Evolutionary conservation across 176 grass and related monocot genomes (phyloP).

Genomic region (Zizania latifolia): DNA sequence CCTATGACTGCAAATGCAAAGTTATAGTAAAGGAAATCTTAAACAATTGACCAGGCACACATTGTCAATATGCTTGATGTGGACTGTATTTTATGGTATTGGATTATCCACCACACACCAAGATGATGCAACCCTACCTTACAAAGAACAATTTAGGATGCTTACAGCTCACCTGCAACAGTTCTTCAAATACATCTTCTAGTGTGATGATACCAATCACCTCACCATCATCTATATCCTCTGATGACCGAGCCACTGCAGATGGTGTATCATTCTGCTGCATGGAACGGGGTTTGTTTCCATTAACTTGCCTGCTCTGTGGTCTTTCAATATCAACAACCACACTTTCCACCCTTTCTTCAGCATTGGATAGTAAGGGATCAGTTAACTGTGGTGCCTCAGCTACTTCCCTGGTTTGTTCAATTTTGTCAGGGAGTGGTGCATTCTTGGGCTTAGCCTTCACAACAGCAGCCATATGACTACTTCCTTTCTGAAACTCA

Average conservation of each 20-base stretch:
- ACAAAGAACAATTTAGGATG: background rate
- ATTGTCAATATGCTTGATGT: background rate
- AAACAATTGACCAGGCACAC: background rate
- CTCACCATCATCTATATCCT: conserved; percentile 96
- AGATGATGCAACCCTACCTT: no score
- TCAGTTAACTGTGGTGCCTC: conserved; percentile 29
- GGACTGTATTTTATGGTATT: background rate
- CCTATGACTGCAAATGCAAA: background rate
- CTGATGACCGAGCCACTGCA: conserved; percentile 42
- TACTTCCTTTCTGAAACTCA: conserved; percentile 99
- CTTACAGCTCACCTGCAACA: conserved; percentile 67
- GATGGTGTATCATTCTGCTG: conserved; percentile 34
- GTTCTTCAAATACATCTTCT: conserved; percentile 99
- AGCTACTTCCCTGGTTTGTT: conserved; percentile 38
- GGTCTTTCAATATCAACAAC: conserved; percentile 68
- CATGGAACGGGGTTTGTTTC: conserved; percentile 28
- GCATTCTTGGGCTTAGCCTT: conserved; percentile 58
- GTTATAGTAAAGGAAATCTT: background rate
- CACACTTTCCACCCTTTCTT: conserved; percentile 48
- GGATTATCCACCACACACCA: no score
- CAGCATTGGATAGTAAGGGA: conserved; percentile 68
- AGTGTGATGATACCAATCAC: conserved; percentile 99
- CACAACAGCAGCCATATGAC: conserved; percentile 99
- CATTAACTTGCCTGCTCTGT: conserved; percentile 53
- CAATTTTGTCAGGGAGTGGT: conserved; percentile 34